Percentiles rank a stretch among this genome's conserved stretches.
These are phyloP conservation scores for Schoenoplectus tabernaemontani DNA, from an alignment of 202 grass and related monocot species.

Conservation along the genomic window DNA sequence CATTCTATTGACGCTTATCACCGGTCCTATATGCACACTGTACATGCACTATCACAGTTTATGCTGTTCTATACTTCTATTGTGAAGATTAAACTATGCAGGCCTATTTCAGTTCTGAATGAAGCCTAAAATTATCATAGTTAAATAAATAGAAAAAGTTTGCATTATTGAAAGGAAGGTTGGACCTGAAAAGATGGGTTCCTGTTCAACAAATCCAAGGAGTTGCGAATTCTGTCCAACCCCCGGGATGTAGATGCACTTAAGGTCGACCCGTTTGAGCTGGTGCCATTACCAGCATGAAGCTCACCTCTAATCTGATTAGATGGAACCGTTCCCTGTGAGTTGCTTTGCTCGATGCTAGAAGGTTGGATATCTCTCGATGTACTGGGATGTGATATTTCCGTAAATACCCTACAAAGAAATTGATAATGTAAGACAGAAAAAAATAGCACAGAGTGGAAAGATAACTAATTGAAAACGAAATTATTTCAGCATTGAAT, in stretches of 20 bases:
- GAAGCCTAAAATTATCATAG: not conserved
- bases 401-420: not conserved
- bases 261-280: not conserved
- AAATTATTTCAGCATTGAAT: not conserved
- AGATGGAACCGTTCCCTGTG: not conserved
- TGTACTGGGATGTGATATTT: not conserved
- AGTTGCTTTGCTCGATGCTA: not conserved
- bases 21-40: not conserved
- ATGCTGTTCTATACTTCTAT: not conserved
- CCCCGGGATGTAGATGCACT: constrained; percentile 9
- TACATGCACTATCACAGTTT: not conserved
- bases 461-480: not conserved
- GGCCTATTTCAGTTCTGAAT: not conserved
- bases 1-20: not conserved
- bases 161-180: not conserved
- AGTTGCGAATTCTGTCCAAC: constrained; percentile 16
- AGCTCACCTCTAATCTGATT: not conserved
- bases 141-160: not conserved
- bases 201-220: constrained; percentile 21
- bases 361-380: not conserved
- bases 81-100: not conserved
- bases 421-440: not conserved
- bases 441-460: not conserved
- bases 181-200: constrained; percentile 23
- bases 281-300: not conserved